Evolutionary conservation across 257 asterid species (phyloP).

Genomic region (Jacaranda mimosifolia): DNA sequence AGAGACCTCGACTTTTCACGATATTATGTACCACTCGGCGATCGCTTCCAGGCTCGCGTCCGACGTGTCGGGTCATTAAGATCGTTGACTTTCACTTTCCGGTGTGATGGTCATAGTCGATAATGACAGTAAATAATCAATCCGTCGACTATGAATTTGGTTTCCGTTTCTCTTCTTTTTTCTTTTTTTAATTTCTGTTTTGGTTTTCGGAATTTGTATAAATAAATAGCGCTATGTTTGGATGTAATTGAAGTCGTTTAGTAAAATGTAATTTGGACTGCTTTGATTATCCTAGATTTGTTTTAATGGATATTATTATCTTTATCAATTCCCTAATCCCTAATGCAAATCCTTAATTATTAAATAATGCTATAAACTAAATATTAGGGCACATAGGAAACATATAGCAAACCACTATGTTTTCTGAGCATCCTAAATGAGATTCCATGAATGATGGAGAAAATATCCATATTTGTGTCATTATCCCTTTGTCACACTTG

Average conservation of each 20-base stretch:
- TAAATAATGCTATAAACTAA: too few relatives aligned
- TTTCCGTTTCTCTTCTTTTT: neutral
- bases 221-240: neutral
- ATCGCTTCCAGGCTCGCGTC: conserved; percentile 69
- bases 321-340: neutral
- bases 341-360: neutral
- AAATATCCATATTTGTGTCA: too few relatives aligned
- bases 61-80: conserved; percentile 36
- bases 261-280: neutral
- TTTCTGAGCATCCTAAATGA: too few relatives aligned
- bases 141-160: neutral
- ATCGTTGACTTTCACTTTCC: conserved; percentile 23
- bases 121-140: neutral
- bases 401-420: too few relatives aligned
- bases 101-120: conserved; percentile 10
- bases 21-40: conserved; percentile 70
- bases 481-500: too few relatives aligned
- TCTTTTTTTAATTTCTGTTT: neutral
- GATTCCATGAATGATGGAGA: too few relatives aligned
- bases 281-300: neutral
- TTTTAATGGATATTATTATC: neutral
- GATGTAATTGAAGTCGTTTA: conserved; percentile 14
- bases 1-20: conserved; percentile 57
- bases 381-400: too few relatives aligned
- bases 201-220: neutral